phyloP scores from a whole-genome alignment of 2,329 filamentous ascomycete genomes.

The Rhinocladiella similis region DNA sequence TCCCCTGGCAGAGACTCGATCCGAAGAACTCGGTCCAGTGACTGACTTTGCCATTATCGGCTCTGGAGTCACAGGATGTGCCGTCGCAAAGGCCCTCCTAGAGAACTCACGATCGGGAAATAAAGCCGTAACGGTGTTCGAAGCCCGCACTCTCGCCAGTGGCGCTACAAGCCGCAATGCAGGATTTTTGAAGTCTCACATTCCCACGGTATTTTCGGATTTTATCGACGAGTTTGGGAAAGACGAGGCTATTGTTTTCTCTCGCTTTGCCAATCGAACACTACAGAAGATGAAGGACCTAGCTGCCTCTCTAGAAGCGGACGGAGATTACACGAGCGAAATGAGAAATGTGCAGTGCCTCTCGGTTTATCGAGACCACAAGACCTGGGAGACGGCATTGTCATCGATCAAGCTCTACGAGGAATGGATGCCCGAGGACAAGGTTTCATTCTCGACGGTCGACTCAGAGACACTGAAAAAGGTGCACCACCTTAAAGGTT shows the following conservation, averaged over 20 bases:
- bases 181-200: slow-evolving; percentile 33
- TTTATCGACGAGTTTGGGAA: slow-evolving; percentile 17
- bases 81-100: slow-evolving; percentile 35
- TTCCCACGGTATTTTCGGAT: slow-evolving; percentile 15
- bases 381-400: slow-evolving; percentile 10
- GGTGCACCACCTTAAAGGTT: too few species aligned
- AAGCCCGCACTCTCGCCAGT: slow-evolving; percentile 38
- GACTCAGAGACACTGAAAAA: too few species aligned
- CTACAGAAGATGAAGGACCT: slow-evolving; percentile 20
- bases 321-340: slow-evolving; percentile 24
- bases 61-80: slow-evolving; percentile 39
- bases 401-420: too few species aligned
- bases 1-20: slow-evolving; percentile 27
- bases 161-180: slow-evolving; percentile 42
- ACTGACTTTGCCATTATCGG: slow-evolving; percentile 38
- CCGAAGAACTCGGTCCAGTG: slow-evolving; percentile 25
- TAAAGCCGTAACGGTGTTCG: slow-evolving; percentile 36
- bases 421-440: too few species aligned
- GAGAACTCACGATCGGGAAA: slow-evolving; percentile 29
- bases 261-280: slow-evolving; percentile 24
- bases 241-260: slow-evolving; percentile 31
- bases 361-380: slow-evolving; percentile 14
- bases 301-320: slow-evolving; percentile 18
- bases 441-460: too few species aligned
- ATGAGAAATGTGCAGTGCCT: slow-evolving; percentile 16